Base-by-base conservation (phyloP, 306 rosid genomes). In the Prunus kanzakura region DNA sequence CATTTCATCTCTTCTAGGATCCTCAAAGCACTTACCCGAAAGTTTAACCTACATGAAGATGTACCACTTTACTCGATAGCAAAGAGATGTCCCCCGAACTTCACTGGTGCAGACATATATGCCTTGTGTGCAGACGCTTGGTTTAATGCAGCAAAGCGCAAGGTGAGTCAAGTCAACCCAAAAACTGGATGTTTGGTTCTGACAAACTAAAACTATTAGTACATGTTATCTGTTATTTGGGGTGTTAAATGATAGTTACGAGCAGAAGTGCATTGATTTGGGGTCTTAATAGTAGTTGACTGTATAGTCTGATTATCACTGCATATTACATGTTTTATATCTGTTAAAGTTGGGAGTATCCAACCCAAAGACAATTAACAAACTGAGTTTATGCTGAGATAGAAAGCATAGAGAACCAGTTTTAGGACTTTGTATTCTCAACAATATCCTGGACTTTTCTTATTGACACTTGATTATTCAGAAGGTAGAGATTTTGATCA, bases 71-170 rank as follows among this genome's bases (percentile, higher is more conserved):
- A 85, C 77, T 71, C 96, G 15, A 89, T 94, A 65, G 98, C 98
- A 46, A 86, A 85, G 78, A 92, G 81, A 77, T 95, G 97, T 74
- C 97, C 93, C 4, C 88, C 90, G 65, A 92, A 88, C 89, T 95
- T 92, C 85, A 95, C 99, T 8, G 97, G 97, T 60, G 97, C 97
- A 64, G 99, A 92, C 82, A 90, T 90, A 93, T 95, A 92, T 84
- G 99, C 99, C 74, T 86, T 95, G 61, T 95, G 99, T 87, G 96
- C 97, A 12, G 99, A 92, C 66, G 97, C 99, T 69, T 95, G 97
- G 99, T 95, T 95, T 79, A 86, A 87, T 43, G 97, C 99, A 41
- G 99, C 97, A 73, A 95, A 92, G 77, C 88, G 97, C 84, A 92
- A 84, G 89, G 97, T 89, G 67, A 80, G 79, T 79, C 73, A 5